These are phyloP conservation scores for Xerocomus brunneocitrinus DNA, from an alignment of 768 basidiomycete genomes.

Conservation along the genomic window DNA sequence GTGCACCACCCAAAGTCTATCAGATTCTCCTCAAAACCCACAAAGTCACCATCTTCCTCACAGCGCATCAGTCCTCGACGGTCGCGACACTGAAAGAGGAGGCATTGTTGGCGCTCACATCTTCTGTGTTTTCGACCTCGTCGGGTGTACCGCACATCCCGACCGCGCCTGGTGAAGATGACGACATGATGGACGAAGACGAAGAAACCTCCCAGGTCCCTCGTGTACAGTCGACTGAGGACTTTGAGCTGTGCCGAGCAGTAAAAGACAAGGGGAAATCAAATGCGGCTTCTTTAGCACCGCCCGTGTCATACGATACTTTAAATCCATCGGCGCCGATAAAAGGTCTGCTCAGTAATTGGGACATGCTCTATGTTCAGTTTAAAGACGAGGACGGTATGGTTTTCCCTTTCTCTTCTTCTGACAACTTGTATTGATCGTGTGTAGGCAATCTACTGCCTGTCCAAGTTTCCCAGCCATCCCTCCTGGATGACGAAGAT, in stretches of 20 bases:
- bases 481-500: slow-evolving; percentile 60
- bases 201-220: slow-evolving; percentile 29
- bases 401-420: neutral
- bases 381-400: slow-evolving; percentile 61
- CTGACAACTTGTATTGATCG: neutral
- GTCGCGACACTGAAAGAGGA: slow-evolving; percentile 60
- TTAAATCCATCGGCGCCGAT: slow-evolving; percentile 42
- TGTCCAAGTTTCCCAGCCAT: slow-evolving; percentile 53
- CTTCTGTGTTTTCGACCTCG: slow-evolving; percentile 37
- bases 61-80: slow-evolving; percentile 48
- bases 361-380: slow-evolving; percentile 66
- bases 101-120: slow-evolving; percentile 54
- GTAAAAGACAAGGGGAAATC: slow-evolving; percentile 47
- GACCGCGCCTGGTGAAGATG: slow-evolving; percentile 27
- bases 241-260: slow-evolving; percentile 63
- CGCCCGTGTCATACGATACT: slow-evolving; percentile 41
- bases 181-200: slow-evolving; percentile 15
- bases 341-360: slow-evolving; percentile 51
- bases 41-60: slow-evolving; percentile 61
- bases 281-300: slow-evolving; percentile 26
- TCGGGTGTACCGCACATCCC: slow-evolving; percentile 27
- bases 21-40: slow-evolving; percentile 71
- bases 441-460: slow-evolving; percentile 53
- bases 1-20: slow-evolving; percentile 56
- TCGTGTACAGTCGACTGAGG: slow-evolving; percentile 31